phyloP scores from a whole-genome alignment of 441 rosid genomes.

The Brassica hybrid region DNA sequence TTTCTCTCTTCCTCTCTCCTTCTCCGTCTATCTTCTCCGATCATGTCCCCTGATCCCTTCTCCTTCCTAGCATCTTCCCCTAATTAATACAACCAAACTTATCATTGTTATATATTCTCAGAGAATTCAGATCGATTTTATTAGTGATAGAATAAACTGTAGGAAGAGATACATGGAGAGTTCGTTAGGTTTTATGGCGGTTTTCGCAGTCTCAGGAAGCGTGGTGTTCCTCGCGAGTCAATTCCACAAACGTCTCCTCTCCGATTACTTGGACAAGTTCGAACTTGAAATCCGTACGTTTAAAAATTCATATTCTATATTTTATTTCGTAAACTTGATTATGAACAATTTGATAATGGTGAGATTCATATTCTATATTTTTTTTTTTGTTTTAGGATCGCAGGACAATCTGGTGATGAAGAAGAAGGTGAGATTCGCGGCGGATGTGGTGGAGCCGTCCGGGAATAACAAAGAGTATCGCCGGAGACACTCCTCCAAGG shows the following conservation, averaged over 20 bases:
- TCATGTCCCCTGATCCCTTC: constrained; percentile 32
- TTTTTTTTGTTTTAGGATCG: constrained; percentile 37
- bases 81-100: neutral
- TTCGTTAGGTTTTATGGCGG: constrained; percentile 69
- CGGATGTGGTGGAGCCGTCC: constrained; percentile 71
- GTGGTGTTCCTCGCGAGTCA: constrained; percentile 71
- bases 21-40: constrained; percentile 32
- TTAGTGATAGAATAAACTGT: neutral
- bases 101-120: neutral
- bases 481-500: constrained; percentile 35
- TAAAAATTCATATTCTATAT: neutral
- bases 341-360: neutral
- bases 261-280: constrained; percentile 78
- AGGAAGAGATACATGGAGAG: constrained; percentile 39
- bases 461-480: constrained; percentile 63
- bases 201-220: constrained; percentile 82
- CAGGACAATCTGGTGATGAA: constrained; percentile 42
- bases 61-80: neutral
- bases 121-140: neutral
- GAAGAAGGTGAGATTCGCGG: constrained; percentile 79
- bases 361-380: no score
- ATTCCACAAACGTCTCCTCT: constrained; percentile 71
- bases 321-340: neutral
- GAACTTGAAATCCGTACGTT: constrained; percentile 54
- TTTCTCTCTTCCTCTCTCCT: constrained; percentile 27